Evolutionary conservation across 805 yeast genomes (phyloP).

Genomic region (Candida krabiensis): DNA sequence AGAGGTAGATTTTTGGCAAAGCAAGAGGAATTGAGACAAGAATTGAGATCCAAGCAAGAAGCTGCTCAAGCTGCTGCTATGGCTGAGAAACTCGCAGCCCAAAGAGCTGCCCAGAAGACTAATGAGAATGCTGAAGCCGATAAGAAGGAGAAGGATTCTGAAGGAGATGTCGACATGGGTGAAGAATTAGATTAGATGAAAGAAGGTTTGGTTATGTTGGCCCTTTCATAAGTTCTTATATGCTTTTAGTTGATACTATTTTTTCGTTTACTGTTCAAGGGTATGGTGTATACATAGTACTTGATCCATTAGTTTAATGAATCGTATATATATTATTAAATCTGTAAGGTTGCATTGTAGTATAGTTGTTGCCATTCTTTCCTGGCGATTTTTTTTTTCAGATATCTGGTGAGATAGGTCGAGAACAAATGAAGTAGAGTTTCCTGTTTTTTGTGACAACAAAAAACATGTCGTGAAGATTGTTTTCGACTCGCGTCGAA

Average conservation of each 20-base stretch:
- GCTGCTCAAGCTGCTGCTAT: slow-evolving; percentile 79
- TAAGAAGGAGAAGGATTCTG: slow-evolving; percentile 36
- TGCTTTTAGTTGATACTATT: too few species aligned
- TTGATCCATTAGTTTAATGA: neutral
- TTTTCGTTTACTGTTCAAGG: neutral
- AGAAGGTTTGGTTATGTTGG: too few species aligned
- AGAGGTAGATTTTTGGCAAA: slow-evolving; percentile 93
- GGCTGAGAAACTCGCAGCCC: slow-evolving; percentile 82
- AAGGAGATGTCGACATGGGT: slow-evolving; percentile 38
- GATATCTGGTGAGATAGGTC: too few species aligned
- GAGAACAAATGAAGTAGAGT: too few species aligned
- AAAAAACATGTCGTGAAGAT: too few species aligned
- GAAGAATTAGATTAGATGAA: slow-evolving; percentile 24
- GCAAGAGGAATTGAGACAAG: slow-evolving; percentile 94
- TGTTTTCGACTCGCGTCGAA: too few species aligned
- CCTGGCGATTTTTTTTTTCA: too few species aligned
- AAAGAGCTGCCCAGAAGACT: slow-evolving; percentile 53
- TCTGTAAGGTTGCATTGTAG: neutral
- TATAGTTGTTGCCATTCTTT: too few species aligned
- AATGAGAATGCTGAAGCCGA: slow-evolving; percentile 30
- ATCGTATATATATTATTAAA: neutral
- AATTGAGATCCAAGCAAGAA: slow-evolving; percentile 81
- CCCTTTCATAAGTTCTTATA: too few species aligned
- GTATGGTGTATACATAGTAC: neutral
- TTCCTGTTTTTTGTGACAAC: too few species aligned